Conservation (phyloP, 345 rosid genomes). For the Rhodamnia rubescens region DNA sequence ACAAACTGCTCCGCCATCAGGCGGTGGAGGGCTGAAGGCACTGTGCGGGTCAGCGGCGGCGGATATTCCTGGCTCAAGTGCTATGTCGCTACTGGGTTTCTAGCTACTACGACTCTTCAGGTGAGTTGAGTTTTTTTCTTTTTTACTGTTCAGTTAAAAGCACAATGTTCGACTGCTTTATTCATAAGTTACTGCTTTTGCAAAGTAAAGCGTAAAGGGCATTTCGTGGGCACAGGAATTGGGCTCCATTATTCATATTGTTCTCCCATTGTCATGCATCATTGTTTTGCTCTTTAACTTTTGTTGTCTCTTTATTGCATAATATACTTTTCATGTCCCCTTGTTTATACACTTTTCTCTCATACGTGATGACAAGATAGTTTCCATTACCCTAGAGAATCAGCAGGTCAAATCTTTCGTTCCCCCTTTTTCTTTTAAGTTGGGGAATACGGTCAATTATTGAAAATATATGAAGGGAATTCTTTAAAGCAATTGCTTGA, state of each 20-base stretch:
- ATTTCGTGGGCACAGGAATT: not conserved
- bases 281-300: not conserved
- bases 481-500: not conserved
- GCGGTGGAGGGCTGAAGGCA: conserved; percentile 49
- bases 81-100: conserved; percentile 81
- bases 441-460: not conserved
- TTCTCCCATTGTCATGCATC: not conserved
- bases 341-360: not conserved
- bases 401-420: not conserved
- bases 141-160: not conserved
- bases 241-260: not conserved
- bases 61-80: conserved; percentile 78
- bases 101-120: conserved; percentile 64
- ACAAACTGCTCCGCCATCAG: conserved; percentile 54
- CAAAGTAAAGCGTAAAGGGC: not conserved
- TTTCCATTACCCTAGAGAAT: not conserved
- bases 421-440: not conserved
- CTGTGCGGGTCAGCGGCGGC: conserved; percentile 83
- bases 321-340: not conserved
- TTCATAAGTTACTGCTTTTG: not conserved
- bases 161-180: not conserved
- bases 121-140: conserved; percentile 10
- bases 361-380: not conserved
- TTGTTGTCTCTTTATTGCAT: not conserved
- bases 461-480: not conserved